Base-by-base conservation (phyloP, 768 basidiomycete species). In the Lactifluus piperatus region DNA sequence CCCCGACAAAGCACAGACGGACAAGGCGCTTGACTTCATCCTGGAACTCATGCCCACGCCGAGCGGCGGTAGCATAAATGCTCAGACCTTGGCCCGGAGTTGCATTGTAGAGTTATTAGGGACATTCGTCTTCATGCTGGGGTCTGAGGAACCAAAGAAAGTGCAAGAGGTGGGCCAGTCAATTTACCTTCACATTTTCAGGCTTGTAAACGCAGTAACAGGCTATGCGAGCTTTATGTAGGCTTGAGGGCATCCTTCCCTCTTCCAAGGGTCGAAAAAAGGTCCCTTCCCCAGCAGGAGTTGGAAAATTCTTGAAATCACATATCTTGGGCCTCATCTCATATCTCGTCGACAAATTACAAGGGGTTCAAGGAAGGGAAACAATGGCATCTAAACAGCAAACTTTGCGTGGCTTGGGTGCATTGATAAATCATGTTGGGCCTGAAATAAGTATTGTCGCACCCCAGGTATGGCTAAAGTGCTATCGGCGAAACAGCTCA, bases 261-360 rank as follows among this genome's bases (percentile, higher is more conserved):
- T 72, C 61, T 64, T 58, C 70, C 49, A 59, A 68, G 49, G 69
- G 66, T 22, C 49, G 64, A 26, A 61, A 69, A 70, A 60, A 65
- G 67, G 37, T 64, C 63, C 24, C 56, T 70, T 57, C 65, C 67
- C 20, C 67, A 71, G 24, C 46, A 3, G 76, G 79, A 57, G 70
- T 89, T 37, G 77, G 79, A 22, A 70, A 71, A 0, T 86, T 93
- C 56, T 74, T 97, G 49, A 84, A 85, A 70, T 76, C 75, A 8
- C 80, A 91, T 63, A 85, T 94, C 73, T 80, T 97, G 6, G 94
- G 90, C 1, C 76, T 97, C 55, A 84, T 97, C 20, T 83, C 90
- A 0, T 77, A 85, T 62, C 79, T 97, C 65, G 94, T 89, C 65
- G 91, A 93, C 32, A 83, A 87, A 72, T 72, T 97, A 53, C 91